phyloP scores from a whole-genome alignment of 257 asterid genomes.

The Fraxinus quadrangulata region DNA sequence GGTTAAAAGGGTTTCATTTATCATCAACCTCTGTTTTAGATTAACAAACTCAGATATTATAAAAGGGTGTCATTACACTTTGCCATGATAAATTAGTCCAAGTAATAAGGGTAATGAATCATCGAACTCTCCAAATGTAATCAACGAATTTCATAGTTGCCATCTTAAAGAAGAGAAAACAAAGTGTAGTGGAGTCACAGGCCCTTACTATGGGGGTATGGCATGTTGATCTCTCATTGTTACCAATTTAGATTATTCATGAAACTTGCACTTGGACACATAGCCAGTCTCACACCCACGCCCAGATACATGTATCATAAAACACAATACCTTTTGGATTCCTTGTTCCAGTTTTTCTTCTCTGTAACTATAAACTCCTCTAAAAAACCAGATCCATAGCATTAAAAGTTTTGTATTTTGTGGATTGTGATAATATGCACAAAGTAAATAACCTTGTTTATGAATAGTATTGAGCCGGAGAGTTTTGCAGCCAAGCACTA shows the following conservation, averaged over 20 bases:
- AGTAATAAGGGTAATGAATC: neutral
- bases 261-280: no score
- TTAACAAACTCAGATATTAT: neutral
- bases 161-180: neutral
- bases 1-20: neutral
- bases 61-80: neutral
- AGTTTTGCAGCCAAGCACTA: neutral
- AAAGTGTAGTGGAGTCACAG: neutral
- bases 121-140: neutral
- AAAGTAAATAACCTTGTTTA: neutral
- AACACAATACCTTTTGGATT: neutral
- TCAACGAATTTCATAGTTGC: neutral
- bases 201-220: neutral
- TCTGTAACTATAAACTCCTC: neutral
- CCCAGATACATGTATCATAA: neutral
- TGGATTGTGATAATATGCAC: neutral
- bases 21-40: neutral
- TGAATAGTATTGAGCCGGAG: neutral
- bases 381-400: neutral
- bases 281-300: no score
- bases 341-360: neutral
- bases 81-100: neutral
- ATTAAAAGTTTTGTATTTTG: no score
- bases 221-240: neutral
- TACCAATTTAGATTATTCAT: neutral